Percentiles rank a stretch among this genome's conserved stretches.
Evolutionary conservation across 2,329 filamentous ascomycete species (phyloP).

Genomic region (Zymoseptoria ardabiliae): DNA sequence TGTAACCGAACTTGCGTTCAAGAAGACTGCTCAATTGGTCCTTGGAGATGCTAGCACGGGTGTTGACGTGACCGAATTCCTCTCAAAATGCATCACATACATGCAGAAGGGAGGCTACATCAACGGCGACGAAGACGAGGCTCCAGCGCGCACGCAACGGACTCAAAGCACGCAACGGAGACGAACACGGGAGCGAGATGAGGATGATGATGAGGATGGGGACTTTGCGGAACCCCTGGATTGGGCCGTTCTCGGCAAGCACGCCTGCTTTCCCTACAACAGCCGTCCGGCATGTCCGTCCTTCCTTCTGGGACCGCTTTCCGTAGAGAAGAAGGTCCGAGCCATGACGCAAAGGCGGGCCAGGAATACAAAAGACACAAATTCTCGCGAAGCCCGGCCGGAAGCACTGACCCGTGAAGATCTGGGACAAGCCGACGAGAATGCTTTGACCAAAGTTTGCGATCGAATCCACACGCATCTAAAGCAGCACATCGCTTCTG

Average conservation of each 20-base stretch:
- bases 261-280: slow-evolving; percentile 66
- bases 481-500: slow-evolving; percentile 31
- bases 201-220: slow-evolving; percentile 45
- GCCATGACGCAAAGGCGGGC: slow-evolving; percentile 64
- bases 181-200: slow-evolving; percentile 9
- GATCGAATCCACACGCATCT: slow-evolving; percentile 63
- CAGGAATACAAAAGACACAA: slow-evolving; percentile 59
- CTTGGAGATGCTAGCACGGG: slow-evolving; percentile 66
- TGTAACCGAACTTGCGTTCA: slow-evolving; percentile 71
- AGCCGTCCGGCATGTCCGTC: slow-evolving; percentile 68
- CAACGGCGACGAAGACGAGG: slow-evolving; percentile 44
- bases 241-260: slow-evolving; percentile 76
- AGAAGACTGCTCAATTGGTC: slow-evolving; percentile 66
- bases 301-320: slow-evolving; percentile 82
- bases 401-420: slow-evolving; percentile 70
- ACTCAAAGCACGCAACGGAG: slow-evolving; percentile 15
- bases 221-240: slow-evolving; percentile 63
- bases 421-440: slow-evolving; percentile 66
- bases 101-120: slow-evolving; percentile 61
- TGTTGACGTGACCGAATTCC: slow-evolving; percentile 83
- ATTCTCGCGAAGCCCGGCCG: slow-evolving; percentile 63
- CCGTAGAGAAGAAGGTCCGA: slow-evolving; percentile 76
- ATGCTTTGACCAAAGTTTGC: slow-evolving; percentile 72
- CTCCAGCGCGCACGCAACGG: slow-evolving; percentile 4
- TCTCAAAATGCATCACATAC: slow-evolving; percentile 80